Evolutionary conservation across 2,329 filamentous ascomycete species (phyloP).

Genomic region (Colletotrichum melonis): DNA sequence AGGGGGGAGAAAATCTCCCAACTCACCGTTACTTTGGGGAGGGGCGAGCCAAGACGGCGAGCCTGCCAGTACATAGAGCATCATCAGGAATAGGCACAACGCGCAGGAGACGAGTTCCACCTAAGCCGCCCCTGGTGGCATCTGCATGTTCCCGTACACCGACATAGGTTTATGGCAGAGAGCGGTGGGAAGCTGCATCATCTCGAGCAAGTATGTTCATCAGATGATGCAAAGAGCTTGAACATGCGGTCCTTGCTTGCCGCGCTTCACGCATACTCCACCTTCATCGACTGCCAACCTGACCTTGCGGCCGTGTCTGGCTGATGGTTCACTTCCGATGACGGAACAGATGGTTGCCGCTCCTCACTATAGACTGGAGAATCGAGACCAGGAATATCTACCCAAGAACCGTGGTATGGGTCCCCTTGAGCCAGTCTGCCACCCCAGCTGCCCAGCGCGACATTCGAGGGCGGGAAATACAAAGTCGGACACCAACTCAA

Average conservation of each 20-base stretch:
- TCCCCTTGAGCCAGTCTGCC: background rate
- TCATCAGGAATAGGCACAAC: background rate
- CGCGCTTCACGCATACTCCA: background rate
- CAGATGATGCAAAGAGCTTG: slow-evolving; percentile 16
- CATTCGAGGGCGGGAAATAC: background rate
- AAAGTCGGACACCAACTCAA: slow-evolving; percentile 1
- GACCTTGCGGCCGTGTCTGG: background rate
- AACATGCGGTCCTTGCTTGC: slow-evolving; percentile 2
- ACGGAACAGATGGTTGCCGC: background rate
- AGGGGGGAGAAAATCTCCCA: slow-evolving; percentile 29
- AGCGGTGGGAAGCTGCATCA: slow-evolving; percentile 26
- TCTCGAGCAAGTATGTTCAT: slow-evolving; percentile 10
- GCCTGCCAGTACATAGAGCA: background rate
- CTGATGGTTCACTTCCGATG: background rate
- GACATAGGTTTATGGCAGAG: slow-evolving; percentile 13
- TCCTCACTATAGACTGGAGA: background rate
- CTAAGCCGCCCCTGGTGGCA: background rate
- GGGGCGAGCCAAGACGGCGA: background rate
- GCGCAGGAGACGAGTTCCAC: background rate
- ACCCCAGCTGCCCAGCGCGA: slow-evolving; percentile 8
- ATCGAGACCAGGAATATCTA: background rate
- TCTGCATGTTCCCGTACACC: slow-evolving; percentile 29
- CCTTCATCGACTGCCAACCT: background rate
- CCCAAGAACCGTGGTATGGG: background rate
- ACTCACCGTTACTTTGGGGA: slow-evolving; percentile 17